phyloP scores from a whole-genome alignment of 2,329 filamentous ascomycete genomes.

The Apiospora phragmitis region DNA sequence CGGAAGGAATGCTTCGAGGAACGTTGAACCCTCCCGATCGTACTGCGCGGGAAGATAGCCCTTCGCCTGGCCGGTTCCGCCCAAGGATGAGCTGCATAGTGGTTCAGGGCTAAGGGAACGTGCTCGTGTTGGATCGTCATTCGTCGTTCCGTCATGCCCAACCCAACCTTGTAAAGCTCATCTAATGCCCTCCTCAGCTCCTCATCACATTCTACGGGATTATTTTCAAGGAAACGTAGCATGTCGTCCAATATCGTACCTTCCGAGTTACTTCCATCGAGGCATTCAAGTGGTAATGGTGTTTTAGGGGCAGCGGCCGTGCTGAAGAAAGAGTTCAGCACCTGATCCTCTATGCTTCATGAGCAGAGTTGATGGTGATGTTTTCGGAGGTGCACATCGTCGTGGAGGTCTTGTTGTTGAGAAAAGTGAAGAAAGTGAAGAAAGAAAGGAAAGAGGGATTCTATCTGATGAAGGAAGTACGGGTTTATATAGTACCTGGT shows the following conservation, averaged over 20 bases:
- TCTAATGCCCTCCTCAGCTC: background rate
- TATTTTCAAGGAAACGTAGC: background rate
- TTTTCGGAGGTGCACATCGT: background rate
- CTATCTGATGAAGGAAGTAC: background rate
- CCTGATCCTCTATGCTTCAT: too few relatives aligned
- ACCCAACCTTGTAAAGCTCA: background rate
- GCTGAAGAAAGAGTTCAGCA: too few relatives aligned
- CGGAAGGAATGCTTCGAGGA: background rate
- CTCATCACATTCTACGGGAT: background rate
- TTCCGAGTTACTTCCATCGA: background rate
- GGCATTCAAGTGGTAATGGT: background rate
- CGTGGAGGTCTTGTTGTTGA: background rate
- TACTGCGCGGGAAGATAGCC: background rate
- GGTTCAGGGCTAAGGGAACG: background rate
- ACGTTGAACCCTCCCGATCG: background rate
- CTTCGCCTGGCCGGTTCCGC: background rate
- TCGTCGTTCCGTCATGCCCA: background rate
- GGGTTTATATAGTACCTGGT: background rate
- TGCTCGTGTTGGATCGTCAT: background rate
- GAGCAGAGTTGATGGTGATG: background rate
- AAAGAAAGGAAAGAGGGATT: background rate
- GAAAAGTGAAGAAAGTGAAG: background rate
- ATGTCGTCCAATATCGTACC: background rate
- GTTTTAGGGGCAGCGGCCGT: too few relatives aligned
- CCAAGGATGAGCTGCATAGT: background rate